Base-by-base conservation (phyloP, 2,329 filamentous ascomycete genomes). In the Colletotrichum lupini region DNA sequence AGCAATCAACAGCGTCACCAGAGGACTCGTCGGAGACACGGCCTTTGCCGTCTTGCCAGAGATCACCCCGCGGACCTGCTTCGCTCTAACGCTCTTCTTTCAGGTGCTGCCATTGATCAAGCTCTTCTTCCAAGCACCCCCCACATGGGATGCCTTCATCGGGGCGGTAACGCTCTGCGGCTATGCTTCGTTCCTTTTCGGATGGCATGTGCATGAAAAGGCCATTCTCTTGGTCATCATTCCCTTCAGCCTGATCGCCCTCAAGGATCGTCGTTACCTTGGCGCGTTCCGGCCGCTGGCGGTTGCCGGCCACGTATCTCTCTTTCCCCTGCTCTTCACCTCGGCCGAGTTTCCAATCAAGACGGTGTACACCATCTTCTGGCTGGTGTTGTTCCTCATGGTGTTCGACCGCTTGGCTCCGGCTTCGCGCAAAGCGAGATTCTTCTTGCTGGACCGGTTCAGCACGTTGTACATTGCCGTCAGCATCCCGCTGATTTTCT, bases 151-250 rank as follows among this genome's bases (percentile, higher is more conserved):
- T 75, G 93, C 90, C 68, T 98, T 99, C 80, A 89, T 98, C 55
- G 95, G 95, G 4, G 93, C 95, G 0, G 90, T 98, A 57, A 98
- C 96, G 0, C 90, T 98, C 19, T 98, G 97, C 79, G 97, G 94
- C 72, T 99, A 98, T 80, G 94, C 96, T 0, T 98, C 96, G 0
- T 99, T 99, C 84, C 88, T 99, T 11, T 98, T 98, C 78, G 96
- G 97, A 69, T 99, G 96, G 95, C 97, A 99, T 80, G 97, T 99
- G 9, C 97, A 99, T 79, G 97, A 99, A 81, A 99, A 99, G 83
- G 97, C 97, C 1, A 94, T 99, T 70, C 89, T 99, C 26, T 90
- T 98, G 24, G 93, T 98, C 79, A 95, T 99, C 76, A 94, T 98
- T 61, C 97, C 97, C 0, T 98, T 98, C 86, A 97, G 94, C 77